phyloP scores from a whole-genome alignment of 2,329 filamentous ascomycete genomes.

The Penicillium sp. region DNA sequence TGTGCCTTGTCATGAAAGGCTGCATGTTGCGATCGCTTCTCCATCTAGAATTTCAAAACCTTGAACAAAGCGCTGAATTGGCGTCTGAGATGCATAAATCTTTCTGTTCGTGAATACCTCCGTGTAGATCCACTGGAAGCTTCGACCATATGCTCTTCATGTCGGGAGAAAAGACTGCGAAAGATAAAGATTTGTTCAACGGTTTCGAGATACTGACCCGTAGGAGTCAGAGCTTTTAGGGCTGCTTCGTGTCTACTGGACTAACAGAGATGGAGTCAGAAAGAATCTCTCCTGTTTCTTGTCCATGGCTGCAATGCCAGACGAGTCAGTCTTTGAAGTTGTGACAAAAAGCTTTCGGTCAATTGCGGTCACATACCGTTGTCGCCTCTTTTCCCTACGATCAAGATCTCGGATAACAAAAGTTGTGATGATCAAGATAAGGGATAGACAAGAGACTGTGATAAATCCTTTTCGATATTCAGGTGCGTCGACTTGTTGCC shows the following conservation, averaged over 20 bases:
- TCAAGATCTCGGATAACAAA: slow-evolving; percentile 46
- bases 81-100: too few relatives aligned
- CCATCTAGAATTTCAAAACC: too few relatives aligned
- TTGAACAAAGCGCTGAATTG: too few relatives aligned
- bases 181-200: too few relatives aligned
- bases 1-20: too few relatives aligned
- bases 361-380: slow-evolving; percentile 7
- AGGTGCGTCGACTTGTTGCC: slow-evolving; percentile 67
- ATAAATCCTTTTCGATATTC: slow-evolving; percentile 64
- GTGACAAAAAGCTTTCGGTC: background rate
- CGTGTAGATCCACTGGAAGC: too few relatives aligned
- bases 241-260: background rate
- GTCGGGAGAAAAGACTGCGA: background rate
- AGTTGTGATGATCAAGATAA: slow-evolving; percentile 55
- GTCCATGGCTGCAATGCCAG: background rate
- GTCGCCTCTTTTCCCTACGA: slow-evolving; percentile 6
- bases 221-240: background rate
- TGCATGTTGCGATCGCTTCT: too few relatives aligned
- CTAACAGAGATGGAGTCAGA: slow-evolving; percentile 1
- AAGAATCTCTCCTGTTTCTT: slow-evolving; percentile 7
- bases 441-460: slow-evolving; percentile 56
- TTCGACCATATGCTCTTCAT: too few relatives aligned
- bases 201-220: too few relatives aligned
- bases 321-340: background rate
- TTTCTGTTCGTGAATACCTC: too few relatives aligned